phyloP scores from a whole-genome alignment of 306 rosid genomes.

The Cyamopsis tetragonoloba region DNA sequence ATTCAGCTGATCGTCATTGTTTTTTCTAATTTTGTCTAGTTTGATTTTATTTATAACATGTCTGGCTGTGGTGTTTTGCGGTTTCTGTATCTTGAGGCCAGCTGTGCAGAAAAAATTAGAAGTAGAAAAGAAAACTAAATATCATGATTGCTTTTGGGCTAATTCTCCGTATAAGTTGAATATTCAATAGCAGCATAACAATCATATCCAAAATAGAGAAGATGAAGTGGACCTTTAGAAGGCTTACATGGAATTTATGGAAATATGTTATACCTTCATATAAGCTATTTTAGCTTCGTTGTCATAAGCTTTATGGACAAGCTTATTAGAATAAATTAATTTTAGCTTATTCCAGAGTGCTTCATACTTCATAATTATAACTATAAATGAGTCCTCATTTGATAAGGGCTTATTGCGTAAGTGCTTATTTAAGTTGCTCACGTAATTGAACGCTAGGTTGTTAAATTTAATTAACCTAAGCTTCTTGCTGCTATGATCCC shows the following conservation, averaged over 20 bases:
- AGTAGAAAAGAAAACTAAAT: not conserved
- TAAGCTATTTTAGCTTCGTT: too few relatives aligned
- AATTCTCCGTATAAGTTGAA: not conserved
- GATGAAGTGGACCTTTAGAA: too few relatives aligned
- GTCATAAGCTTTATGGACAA: too few relatives aligned
- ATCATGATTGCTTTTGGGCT: not conserved
- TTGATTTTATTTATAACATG: not conserved
- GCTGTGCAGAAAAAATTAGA: not conserved
- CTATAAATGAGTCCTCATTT: too few relatives aligned
- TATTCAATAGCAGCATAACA: not conserved
- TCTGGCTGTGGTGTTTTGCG: not conserved
- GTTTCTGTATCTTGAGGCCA: not conserved
- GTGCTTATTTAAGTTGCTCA: too few relatives aligned
- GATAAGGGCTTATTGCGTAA: too few relatives aligned
- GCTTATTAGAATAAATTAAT: too few relatives aligned
- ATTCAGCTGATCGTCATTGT: conserved; percentile 20
- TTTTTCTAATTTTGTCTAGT: not conserved
- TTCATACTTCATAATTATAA: too few relatives aligned
- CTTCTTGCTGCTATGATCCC: not conserved
- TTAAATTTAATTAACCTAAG: not conserved
- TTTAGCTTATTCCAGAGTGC: too few relatives aligned
- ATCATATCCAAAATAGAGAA: not conserved
- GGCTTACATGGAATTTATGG: too few relatives aligned
- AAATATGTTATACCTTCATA: too few relatives aligned
- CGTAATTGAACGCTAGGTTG: too few relatives aligned